Percentiles rank a stretch among this genome's conserved stretches.
Conservation (phyloP, 1,139 yeast species). For the Candida sp. region DNA sequence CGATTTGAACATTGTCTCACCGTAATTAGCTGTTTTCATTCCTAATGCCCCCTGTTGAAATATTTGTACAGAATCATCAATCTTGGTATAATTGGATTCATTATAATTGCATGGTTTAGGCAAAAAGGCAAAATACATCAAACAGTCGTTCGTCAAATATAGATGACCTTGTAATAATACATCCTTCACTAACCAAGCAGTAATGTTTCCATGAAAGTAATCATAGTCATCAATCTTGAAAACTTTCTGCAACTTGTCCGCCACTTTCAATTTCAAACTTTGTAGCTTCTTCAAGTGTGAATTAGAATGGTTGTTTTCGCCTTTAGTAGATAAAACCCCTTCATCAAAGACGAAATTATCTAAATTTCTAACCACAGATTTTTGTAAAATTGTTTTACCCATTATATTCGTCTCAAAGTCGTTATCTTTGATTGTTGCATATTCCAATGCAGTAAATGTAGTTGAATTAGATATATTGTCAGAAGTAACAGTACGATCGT, state of each 20-base stretch:
- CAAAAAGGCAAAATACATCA: constrained; percentile 79
- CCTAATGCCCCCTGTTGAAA: constrained; percentile 48
- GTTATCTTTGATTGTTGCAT: neutral
- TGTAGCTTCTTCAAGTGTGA: neutral
- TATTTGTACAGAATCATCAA: constrained; percentile 28
- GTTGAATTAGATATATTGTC: neutral
- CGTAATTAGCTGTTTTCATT: constrained; percentile 44
- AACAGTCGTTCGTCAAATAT: constrained; percentile 60
- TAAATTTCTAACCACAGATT: constrained; percentile 33
- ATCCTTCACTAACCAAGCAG: constrained; percentile 80
- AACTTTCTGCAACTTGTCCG: constrained; percentile 34
- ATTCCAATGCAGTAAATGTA: neutral
- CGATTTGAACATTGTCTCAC: constrained; percentile 34
- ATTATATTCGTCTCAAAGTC: neutral
- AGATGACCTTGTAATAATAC: constrained; percentile 85
- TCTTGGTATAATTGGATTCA: constrained; percentile 4
- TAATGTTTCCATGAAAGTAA: constrained; percentile 51
- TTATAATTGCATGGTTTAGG: constrained; percentile 42
- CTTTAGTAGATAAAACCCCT: constrained; percentile 9
- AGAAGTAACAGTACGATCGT: neutral
- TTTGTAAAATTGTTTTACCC: constrained; percentile 16
- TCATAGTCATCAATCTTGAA: constrained; percentile 48
- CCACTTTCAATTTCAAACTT: constrained; percentile 25
- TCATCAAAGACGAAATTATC: constrained; percentile 21
- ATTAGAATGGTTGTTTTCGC: neutral